Conservation (phyloP, 2,329 filamentous ascomycete genomes). For the Penicillium italicum region DNA sequence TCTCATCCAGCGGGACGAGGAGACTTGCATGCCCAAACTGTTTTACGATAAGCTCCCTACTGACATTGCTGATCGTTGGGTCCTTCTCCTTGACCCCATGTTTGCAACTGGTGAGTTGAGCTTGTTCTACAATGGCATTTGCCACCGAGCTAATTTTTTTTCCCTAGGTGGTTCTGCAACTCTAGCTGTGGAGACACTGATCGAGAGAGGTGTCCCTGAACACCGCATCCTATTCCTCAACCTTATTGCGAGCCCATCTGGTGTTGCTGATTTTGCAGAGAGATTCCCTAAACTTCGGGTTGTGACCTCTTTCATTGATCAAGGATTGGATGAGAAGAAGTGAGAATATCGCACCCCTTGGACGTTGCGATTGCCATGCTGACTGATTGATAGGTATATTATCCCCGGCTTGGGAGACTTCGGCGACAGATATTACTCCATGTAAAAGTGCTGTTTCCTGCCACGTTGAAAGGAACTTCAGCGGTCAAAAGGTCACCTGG, state of each 20-base stretch:
- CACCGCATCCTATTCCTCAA: slow-evolving; percentile 95
- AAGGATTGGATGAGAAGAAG: slow-evolving; percentile 98
- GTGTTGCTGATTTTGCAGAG: slow-evolving; percentile 81
- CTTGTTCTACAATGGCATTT: background rate
- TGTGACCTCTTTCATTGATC: slow-evolving; percentile 92
- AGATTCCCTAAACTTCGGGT: slow-evolving; percentile 86
- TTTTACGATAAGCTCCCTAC: slow-evolving; percentile 98
- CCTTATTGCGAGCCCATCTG: slow-evolving; percentile 93
- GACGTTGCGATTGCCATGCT: slow-evolving; percentile 8
- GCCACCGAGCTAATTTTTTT: slow-evolving; percentile 9
- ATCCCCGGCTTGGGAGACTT: slow-evolving; percentile 92
- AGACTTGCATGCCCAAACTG: slow-evolving; percentile 83
- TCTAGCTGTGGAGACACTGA: slow-evolving; percentile 93
- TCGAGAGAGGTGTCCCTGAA: slow-evolving; percentile 84
- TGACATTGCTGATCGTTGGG: slow-evolving; percentile 90
- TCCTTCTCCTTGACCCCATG: slow-evolving; percentile 95
- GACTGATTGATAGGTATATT: slow-evolving; percentile 68
- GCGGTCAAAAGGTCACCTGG: background rate
- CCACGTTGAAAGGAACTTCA: slow-evolving; percentile 3
- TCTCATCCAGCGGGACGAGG: slow-evolving; percentile 93
- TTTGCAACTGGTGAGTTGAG: slow-evolving; percentile 75
- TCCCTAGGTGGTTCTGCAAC: slow-evolving; percentile 80
- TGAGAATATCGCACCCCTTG: slow-evolving; percentile 49
- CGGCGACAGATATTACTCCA: slow-evolving; percentile 91
- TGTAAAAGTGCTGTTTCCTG: slow-evolving; percentile 50